Base-by-base conservation (phyloP, 768 basidiomycete genomes). In the Daedaleopsis nitida region DNA sequence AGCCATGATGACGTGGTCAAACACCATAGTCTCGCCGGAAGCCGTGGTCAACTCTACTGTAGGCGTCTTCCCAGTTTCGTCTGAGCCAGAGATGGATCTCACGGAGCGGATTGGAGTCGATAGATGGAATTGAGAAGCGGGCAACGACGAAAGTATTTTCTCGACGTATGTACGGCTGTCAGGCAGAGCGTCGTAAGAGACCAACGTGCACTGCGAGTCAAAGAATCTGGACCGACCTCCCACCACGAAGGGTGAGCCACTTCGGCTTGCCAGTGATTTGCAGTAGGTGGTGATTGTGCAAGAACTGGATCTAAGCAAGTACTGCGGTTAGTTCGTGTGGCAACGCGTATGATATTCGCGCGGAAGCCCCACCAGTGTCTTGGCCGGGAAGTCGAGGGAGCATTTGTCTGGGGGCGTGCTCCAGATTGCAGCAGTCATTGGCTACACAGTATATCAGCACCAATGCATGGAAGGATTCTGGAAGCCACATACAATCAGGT, bases 361-460 rank as follows among this genome's bases (percentile, higher is more conserved):
- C 24, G 5, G 12, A 37, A 32, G 14, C 58, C 74, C 5, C 59
- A 85, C 85, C 71, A 91, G 72, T 0, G 89, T 90, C 43, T 75
- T 77, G 0, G 86, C 88, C 9, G 89, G 89, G 67, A 92, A 89
- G 64, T 89, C 86, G 52, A 86, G 72, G 3, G 83, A 80, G 64
- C 87, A 89, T 66, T 83, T 82, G 63, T 86, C 85, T 10, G 90
- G 86, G 0, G 88, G 86, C 0, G 88, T 91, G 48, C 85, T 89
- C 90, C 90, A 92, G 43, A 92, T 86, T 2, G 88, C 86, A 1
- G 88, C 89, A 9, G 87, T 89, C 88, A 92, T 88, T 0, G 89
- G 89, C 89, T 67, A 17, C 9, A 34, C 44, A 37, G 21, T 35
- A 14, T 3, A 50, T 34, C 35, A 42, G 37, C 7, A 35, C 19